Evolutionary conservation across 2,329 filamentous ascomycete species (phyloP).

Genomic region (Monilinia aucupariae): DNA sequence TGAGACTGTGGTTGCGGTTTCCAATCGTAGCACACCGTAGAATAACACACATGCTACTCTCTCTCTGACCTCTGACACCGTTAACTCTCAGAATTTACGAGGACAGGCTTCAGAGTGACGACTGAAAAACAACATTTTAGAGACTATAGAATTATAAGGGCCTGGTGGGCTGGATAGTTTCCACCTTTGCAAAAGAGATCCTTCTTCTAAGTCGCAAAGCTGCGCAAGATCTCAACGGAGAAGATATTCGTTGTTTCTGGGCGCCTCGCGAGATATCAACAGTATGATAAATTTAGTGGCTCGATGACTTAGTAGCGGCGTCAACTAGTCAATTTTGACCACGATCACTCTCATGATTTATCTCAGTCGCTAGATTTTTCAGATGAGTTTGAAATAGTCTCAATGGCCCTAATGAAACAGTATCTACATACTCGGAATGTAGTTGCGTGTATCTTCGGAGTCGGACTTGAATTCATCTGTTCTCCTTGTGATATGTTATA

Average conservation of each 20-base stretch:
- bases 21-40: too few species aligned
- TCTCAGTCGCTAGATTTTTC: not conserved
- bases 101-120: not conserved
- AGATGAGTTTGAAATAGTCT: not conserved
- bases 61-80: too few species aligned
- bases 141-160: not conserved
- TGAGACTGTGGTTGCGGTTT: too few species aligned
- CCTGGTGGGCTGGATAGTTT: not conserved
- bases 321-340: not conserved
- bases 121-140: not conserved
- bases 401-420: not conserved
- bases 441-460: not conserved
- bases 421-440: not conserved
- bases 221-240: not conserved
- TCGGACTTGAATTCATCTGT: not conserved
- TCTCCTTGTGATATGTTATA: not conserved
- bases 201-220: not conserved
- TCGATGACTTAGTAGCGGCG: not conserved
- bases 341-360: not conserved
- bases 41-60: too few species aligned
- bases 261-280: not conserved
- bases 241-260: not conserved
- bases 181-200: not conserved
- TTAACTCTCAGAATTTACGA: too few species aligned
- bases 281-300: not conserved